phyloP scores from a whole-genome alignment of 192 early-diverging fungal genomes.

The Coemansia sp. region DNA sequence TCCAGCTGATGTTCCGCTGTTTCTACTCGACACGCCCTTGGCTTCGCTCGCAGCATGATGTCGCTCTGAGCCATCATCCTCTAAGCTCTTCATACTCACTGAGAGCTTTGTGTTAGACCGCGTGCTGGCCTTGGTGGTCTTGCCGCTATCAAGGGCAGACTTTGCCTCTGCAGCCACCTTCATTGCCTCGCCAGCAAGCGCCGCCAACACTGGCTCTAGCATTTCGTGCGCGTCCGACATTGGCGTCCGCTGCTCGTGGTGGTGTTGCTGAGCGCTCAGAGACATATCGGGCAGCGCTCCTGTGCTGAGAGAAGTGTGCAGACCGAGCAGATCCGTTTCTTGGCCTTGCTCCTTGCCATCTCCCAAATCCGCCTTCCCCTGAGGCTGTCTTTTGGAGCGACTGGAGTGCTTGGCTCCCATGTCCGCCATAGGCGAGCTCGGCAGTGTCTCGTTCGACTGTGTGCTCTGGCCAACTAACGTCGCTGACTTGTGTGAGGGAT shows the following conservation, averaged over 20 bases:
- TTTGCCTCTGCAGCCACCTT: neutral
- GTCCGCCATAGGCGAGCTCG: neutral
- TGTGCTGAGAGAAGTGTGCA: slow-evolving; percentile 23
- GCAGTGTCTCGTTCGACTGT: neutral
- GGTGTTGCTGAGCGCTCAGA: neutral
- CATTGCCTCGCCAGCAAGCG: slow-evolving; percentile 14
- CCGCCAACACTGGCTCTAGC: slow-evolving; percentile 21
- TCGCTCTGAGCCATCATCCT: neutral
- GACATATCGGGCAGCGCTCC: slow-evolving; percentile 3
- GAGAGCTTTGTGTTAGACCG: neutral
- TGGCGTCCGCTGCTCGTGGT: neutral
- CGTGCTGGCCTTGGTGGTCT: neutral
- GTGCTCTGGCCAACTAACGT: neutral
- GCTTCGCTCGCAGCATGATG: neutral
- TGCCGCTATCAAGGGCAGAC: neutral
- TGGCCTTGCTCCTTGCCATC: neutral
- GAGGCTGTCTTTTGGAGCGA: neutral
- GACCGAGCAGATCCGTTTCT: neutral
- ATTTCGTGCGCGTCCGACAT: slow-evolving; percentile 17
- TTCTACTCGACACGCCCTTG: neutral
- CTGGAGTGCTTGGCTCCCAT: neutral
- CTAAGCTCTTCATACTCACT: neutral
- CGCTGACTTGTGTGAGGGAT: neutral
- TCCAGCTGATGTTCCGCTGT: neutral
- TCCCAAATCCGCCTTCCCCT: neutral